A percentile compares a stretch with the other conserved stretches of the same genome.
Conservation (phyloP, 2,329 filamentous ascomycete species). For the Cercospora sesami region DNA sequence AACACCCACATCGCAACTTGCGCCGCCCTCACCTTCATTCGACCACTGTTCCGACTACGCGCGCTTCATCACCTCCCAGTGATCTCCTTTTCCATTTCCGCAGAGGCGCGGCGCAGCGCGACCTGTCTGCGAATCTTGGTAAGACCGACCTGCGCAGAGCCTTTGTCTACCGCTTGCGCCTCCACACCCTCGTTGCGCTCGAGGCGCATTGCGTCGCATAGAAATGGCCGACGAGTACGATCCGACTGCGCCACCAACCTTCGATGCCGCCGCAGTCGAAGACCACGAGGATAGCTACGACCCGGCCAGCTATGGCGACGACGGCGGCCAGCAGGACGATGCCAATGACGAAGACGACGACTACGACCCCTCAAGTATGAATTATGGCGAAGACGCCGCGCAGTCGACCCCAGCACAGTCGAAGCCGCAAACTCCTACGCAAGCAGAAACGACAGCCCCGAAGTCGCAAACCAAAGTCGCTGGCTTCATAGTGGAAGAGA, state of each 20-base stretch:
- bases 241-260: conserved; percentile 30
- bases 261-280: conserved; percentile 29
- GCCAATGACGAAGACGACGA: conserved; percentile 38
- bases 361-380: conserved; percentile 39
- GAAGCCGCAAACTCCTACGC: conserved; percentile 29
- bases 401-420: conserved; percentile 16
- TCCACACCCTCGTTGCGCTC: not conserved
- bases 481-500: conserved; percentile 64
- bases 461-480: conserved; percentile 37
- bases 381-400: conserved; percentile 25
- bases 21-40: not conserved
- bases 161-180: conserved; percentile 5
- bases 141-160: not conserved
- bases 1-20: not conserved
- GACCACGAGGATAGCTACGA: conserved; percentile 41
- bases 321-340: conserved; percentile 23
- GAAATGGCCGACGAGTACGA: conserved; percentile 51
- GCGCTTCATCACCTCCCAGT: not conserved
- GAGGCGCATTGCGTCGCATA: conserved; percentile 6
- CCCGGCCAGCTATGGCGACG: conserved; percentile 22
- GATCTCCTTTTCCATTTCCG: not conserved
- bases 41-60: not conserved
- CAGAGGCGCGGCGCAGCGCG: not conserved
- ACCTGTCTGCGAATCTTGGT: not conserved
- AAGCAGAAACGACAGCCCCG: conserved; percentile 41